Percentiles rank a stretch among this genome's conserved stretches.
Evolutionary conservation across 1,284 basidiomycete species (phyloP).

Genomic region (Trichosporon inkin): DNA sequence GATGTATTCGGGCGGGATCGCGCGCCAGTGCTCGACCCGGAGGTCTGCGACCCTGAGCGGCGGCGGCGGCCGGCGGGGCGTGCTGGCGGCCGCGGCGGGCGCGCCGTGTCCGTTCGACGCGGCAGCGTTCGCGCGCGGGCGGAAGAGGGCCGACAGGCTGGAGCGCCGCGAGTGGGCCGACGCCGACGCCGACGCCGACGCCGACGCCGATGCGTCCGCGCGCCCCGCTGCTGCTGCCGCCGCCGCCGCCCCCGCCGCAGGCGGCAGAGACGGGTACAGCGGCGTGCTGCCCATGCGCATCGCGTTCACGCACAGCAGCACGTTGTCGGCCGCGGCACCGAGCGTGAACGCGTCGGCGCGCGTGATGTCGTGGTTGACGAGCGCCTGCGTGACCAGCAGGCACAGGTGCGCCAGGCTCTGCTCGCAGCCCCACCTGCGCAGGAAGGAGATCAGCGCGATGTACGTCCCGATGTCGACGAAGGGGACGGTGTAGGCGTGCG

Average conservation of each 20-base stretch:
- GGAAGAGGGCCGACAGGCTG: neutral
- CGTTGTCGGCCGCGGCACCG: neutral
- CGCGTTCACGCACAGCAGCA: constrained; percentile 1
- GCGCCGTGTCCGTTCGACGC: neutral
- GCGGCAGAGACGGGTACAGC: neutral
- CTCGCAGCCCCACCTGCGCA: constrained; percentile 6
- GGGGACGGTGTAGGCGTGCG: neutral
- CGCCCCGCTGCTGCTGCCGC: too few species aligned
- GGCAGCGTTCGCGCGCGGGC: neutral
- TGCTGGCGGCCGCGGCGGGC: neutral
- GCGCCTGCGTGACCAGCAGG: constrained; percentile 5
- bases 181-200: neutral
- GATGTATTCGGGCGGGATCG: constrained; percentile 1
- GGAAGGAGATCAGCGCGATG: neutral
- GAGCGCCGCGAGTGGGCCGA: neutral
- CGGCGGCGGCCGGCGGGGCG: neutral
- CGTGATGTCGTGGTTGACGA: neutral
- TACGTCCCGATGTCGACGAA: constrained; percentile 3
- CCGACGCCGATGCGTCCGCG: too few species aligned
- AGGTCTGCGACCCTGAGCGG: neutral
- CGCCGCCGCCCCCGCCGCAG: too few species aligned
- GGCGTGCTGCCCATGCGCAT: neutral
- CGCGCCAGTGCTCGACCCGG: neutral
- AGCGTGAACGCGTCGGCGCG: neutral
- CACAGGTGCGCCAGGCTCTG: neutral